phyloP scores from a whole-genome alignment of 2,329 filamentous ascomycete genomes.

The Hypoxylon sp. region DNA sequence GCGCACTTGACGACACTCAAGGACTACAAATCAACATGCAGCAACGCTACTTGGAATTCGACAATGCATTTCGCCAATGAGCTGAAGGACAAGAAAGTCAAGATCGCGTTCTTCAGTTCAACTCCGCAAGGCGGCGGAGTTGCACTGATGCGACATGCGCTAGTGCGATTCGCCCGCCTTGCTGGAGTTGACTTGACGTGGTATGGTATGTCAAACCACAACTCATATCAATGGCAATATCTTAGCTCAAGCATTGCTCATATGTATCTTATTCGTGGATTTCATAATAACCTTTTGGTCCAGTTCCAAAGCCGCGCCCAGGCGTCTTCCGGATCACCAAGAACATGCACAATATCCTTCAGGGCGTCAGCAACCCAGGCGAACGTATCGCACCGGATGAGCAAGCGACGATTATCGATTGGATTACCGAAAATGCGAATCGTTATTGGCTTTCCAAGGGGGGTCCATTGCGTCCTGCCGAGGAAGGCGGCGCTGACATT shows the following conservation, averaged over 20 bases:
- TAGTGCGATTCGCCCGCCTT: constrained; percentile 78
- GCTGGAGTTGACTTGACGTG: constrained; percentile 79
- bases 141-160: constrained; percentile 83
- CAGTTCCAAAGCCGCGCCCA: constrained; percentile 83
- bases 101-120: constrained; percentile 83
- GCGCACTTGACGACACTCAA: constrained; percentile 71
- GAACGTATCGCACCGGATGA: constrained; percentile 76
- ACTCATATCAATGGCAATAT: background rate
- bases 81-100: constrained; percentile 74
- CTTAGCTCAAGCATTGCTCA: background rate
- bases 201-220: constrained; percentile 67
- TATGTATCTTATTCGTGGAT: background rate
- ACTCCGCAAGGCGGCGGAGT: constrained; percentile 88
- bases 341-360: constrained; percentile 89
- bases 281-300: constrained; percentile 26
- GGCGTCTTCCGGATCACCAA: constrained; percentile 88
- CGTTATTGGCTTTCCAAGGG: constrained; percentile 80
- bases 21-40: constrained; percentile 74
- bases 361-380: constrained; percentile 78
- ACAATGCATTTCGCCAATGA: constrained; percentile 74
- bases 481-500: constrained; percentile 81
- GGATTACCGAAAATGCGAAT: constrained; percentile 81
- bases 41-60: constrained; percentile 74
- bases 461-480: constrained; percentile 75
- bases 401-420: constrained; percentile 74